These are phyloP conservation scores for Citrus hindsii DNA, from an alignment of 345 rosid genomes.

Conservation along the genomic window DNA sequence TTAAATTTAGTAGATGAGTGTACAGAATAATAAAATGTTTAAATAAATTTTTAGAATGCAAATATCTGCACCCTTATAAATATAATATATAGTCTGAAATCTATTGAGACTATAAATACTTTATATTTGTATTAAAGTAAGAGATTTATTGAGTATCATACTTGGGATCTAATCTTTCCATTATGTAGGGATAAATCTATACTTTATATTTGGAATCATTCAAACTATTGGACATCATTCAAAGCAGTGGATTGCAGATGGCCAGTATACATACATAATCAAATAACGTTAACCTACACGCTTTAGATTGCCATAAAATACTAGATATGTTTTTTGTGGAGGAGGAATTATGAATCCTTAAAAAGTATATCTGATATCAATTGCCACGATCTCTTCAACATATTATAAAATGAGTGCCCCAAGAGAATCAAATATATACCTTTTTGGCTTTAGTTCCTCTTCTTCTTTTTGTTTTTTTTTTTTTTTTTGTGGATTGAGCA, in stretches of 20 bases:
- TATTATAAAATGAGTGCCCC: slow-evolving; percentile 12
- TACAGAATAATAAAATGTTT: too few species aligned
- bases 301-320: slow-evolving; percentile 7
- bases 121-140: too few species aligned
- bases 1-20: too few species aligned
- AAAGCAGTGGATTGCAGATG: slow-evolving; percentile 9
- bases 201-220: too few species aligned
- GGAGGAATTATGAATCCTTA: slow-evolving; percentile 15
- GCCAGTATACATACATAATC: neutral
- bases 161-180: too few species aligned
- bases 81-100: too few species aligned
- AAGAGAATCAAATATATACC: neutral
- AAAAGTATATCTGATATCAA: slow-evolving; percentile 19
- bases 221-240: slow-evolving; percentile 5
- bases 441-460: neutral
- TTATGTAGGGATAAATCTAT: too few species aligned
- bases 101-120: too few species aligned
- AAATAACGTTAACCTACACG: slow-evolving; percentile 6
- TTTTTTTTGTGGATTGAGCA: neutral
- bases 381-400: slow-evolving; percentile 7
- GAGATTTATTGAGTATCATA: too few species aligned
- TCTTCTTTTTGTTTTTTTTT: accelerated
- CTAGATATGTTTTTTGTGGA: slow-evolving; percentile 9
- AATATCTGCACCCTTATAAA: too few species aligned
- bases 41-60: too few species aligned